Evolutionary conservation across 2,329 filamentous ascomycete species (phyloP), one percentile per base, ranked within the genome.

Genomic region (Colletotrichum limetticola): DNA sequence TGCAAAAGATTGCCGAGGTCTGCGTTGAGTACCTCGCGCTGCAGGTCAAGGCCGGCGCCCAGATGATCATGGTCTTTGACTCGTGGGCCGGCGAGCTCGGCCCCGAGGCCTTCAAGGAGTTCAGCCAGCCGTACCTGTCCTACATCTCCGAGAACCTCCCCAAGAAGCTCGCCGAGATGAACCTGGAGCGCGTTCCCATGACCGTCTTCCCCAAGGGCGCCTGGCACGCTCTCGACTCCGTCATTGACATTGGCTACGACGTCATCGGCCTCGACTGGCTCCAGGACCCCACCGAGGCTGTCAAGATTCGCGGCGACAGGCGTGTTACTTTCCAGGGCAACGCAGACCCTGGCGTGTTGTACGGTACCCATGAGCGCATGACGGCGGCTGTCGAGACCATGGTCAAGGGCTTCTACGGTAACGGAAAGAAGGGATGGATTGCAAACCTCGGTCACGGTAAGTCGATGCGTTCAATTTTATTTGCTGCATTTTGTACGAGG

Each of bases 161-260:
- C 1, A 87, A 86, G 77, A 91, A 91, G 74, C 85, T 98, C 70
- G 86, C 89, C 77, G 93, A 94, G 80, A 87, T 97, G 80, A 91
- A 92, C 0, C 84, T 96, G 65, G 93, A 95, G 71, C 88, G 86
- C 12, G 96, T 99, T 3, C 97, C 97, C 3, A 98, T 98, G 95
- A 97, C 95, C 5, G 95, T 98, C 28, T 99, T 99, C 82, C 95
- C 97, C 46, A 99, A 99, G 86, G 97, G 97, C 12, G 96, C 97
- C 12, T 98, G 97, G 94, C 97, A 97, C 83, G 95, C 95, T 4
- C 88, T 99, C 61, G 94, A 98, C 77, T 91, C 94, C 37, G 90
- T 97, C 24, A 98, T 95, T 85, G 87, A 95, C 79, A 90, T 95
- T 19, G 95, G 95, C 53, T 99, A 98, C 86, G 91, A 98, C 79